phyloP scores from a whole-genome alignment of 2,329 filamentous ascomycete species.

The Colletotrichum sp. region DNA sequence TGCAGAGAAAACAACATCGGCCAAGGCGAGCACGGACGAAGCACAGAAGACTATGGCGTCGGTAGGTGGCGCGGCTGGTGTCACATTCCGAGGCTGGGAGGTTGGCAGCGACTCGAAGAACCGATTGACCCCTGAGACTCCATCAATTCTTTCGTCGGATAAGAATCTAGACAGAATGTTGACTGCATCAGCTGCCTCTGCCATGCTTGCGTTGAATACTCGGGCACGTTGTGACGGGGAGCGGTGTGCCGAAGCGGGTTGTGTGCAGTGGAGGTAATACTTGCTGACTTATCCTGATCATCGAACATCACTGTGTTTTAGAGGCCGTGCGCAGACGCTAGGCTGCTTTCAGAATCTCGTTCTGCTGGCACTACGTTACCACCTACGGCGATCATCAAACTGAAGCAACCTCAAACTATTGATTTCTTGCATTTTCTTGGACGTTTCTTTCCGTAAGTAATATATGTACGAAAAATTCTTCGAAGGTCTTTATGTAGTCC shows the following conservation, averaged over 20 bases:
- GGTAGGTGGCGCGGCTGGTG: not conserved
- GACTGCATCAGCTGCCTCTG: not conserved
- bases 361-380: not conserved
- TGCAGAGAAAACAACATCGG: conserved; percentile 1
- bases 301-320: not conserved
- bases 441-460: not conserved
- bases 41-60: conserved; percentile 18
- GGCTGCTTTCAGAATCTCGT: not conserved
- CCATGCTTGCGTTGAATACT: not conserved
- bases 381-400: not conserved
- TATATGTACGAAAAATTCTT: not conserved
- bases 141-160: not conserved
- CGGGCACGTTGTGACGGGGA: not conserved
- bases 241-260: not conserved
- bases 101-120: not conserved
- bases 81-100: not conserved
- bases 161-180: conserved; percentile 11
- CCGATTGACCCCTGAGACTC: not conserved
- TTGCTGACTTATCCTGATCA: not conserved
- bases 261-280: not conserved
- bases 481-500: not conserved
- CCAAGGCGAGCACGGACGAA: conserved; percentile 14
- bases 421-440: no score
- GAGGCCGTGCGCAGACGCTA: not conserved
- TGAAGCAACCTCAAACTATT: not conserved